Percentiles rank a stretch among this genome's conserved stretches.
Evolutionary conservation across 371 early-diverging fungal species (phyloP).

Genomic region (Sanchytrium tribonematis): DNA sequence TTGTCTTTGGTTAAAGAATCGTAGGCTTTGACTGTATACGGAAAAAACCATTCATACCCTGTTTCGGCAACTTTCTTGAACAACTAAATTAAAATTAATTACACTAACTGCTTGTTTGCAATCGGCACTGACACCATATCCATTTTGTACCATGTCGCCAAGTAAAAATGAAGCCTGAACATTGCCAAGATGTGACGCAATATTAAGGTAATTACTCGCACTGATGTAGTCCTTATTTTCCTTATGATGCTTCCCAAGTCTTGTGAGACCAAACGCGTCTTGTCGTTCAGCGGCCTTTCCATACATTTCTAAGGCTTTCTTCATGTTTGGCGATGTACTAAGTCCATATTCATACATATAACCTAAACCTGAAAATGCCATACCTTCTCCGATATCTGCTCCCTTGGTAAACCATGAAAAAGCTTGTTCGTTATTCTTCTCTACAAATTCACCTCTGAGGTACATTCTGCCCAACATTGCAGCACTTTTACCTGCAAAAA

Average conservation of each 20-base stretch:
- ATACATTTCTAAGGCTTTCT: constrained; percentile 13
- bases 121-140: constrained; percentile 8
- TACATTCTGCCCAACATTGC: neutral
- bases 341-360: neutral
- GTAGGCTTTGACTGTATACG: constrained; percentile 28
- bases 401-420: neutral
- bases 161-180: constrained; percentile 4
- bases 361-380: neutral
- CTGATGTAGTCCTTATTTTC: constrained; percentile 3
- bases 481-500: neutral
- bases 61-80: constrained; percentile 50
- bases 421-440: neutral
- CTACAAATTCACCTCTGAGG: neutral
- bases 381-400: neutral
- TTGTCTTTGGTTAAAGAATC: constrained; percentile 26
- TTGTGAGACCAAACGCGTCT: constrained; percentile 19
- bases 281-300: constrained; percentile 20
- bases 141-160: constrained; percentile 6
- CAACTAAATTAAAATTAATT: constrained; percentile 15
- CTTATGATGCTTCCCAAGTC: constrained; percentile 11
- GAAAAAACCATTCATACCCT: constrained; percentile 44
- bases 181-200: constrained; percentile 5
- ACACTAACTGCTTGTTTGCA: constrained; percentile 9
- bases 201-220: constrained; percentile 11
- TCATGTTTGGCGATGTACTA: neutral